Percentiles rank a stretch among this genome's conserved stretches.
These are phyloP conservation scores for Xylariaceae sp. DNA, from an alignment of 2,329 filamentous ascomycete species.

Conservation along the genomic window DNA sequence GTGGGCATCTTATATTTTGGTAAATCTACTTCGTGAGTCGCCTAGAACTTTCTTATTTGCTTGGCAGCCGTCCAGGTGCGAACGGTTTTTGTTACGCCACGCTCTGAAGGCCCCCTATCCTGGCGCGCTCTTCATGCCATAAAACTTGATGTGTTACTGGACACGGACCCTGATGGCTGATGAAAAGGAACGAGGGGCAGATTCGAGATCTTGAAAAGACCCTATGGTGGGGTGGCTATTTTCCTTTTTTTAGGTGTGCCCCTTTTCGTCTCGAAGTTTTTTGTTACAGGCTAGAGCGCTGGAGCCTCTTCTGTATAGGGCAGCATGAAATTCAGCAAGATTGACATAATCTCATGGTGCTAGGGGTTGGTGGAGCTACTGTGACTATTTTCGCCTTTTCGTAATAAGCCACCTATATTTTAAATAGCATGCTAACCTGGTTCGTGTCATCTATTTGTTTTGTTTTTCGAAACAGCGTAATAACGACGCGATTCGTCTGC, in stretches of 20 bases:
- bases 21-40: too few relatives aligned
- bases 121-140: background rate
- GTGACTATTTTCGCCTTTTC: background rate
- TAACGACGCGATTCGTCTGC: too few relatives aligned
- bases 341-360: slow-evolving; percentile 2
- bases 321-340: background rate
- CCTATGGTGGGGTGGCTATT: background rate
- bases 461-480: too few relatives aligned
- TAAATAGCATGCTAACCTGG: slow-evolving; percentile 21
- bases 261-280: slow-evolving; percentile 6
- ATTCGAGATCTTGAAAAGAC: background rate
- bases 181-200: slow-evolving; percentile 2
- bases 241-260: background rate
- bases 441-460: background rate
- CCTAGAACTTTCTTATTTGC: too few relatives aligned
- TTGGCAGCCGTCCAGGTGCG: too few relatives aligned
- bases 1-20: slow-evolving; percentile 7
- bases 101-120: background rate
- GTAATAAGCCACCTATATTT: background rate
- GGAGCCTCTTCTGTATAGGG: background rate
- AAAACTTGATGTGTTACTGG: background rate
- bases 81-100: too few relatives aligned
- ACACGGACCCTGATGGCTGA: background rate
- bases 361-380: background rate
- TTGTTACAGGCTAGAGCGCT: background rate